A percentile compares a stretch with the other conserved stretches of the same genome.
Evolutionary conservation across 2,329 filamentous ascomycete species (phyloP).

Genomic region (Sarocladium brachiariae): DNA sequence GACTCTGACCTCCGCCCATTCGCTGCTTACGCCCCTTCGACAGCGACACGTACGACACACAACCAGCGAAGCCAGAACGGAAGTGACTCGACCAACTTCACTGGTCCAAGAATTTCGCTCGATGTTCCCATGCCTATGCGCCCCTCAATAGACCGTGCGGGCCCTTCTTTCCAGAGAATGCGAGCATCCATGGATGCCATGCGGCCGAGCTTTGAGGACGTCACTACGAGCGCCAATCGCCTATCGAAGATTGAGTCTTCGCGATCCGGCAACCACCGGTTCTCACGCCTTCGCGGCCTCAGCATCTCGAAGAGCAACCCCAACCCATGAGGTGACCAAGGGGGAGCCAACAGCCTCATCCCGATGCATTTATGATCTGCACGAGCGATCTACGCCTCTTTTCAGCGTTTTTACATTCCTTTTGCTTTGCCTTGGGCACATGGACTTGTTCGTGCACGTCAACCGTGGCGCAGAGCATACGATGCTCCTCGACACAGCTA

Average conservation of each 20-base stretch:
- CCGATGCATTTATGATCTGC: constrained; percentile 38
- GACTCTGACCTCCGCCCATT: constrained; percentile 89
- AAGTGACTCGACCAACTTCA: constrained; percentile 91
- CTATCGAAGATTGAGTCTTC: constrained; percentile 73
- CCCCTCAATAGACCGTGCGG: constrained; percentile 58
- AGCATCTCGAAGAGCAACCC: constrained; percentile 29
- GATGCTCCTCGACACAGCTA: neutral
- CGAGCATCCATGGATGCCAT: constrained; percentile 81
- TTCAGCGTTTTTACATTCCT: neutral
- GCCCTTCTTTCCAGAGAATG: constrained; percentile 84
- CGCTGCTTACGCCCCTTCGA: constrained; percentile 69
- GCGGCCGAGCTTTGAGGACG: constrained; percentile 77
- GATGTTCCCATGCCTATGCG: constrained; percentile 40
- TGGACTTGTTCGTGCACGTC: neutral
- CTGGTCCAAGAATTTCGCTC: constrained; percentile 55
- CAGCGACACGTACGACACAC: constrained; percentile 69
- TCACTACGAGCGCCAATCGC: constrained; percentile 86
- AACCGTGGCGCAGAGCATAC: neutral
- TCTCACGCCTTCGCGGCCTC: constrained; percentile 33
- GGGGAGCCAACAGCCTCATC: neutral
- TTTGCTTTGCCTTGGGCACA: neutral
- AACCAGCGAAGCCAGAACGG: constrained; percentile 81
- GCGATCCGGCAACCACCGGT: constrained; percentile 21
- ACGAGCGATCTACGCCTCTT: constrained; percentile 39
- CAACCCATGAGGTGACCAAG: neutral